Conservation (phyloP, 2,329 filamentous ascomycete species). For the Stemphylium lycopersici region DNA sequence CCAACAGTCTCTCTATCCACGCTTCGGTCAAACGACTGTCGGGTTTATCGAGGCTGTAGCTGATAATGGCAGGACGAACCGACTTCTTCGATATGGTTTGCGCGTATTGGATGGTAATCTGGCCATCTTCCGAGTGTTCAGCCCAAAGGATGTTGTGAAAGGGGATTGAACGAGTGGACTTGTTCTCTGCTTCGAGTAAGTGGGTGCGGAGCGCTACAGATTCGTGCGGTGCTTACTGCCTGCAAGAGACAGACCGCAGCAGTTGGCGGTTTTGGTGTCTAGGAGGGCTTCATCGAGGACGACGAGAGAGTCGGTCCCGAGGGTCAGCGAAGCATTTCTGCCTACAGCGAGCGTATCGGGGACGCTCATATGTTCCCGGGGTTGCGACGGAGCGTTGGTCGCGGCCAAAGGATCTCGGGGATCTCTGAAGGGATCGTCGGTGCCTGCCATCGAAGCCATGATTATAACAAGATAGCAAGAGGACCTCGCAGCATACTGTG, state of each 20-base stretch:
- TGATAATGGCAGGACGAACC: conserved; percentile 66
- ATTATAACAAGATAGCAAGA: conserved; percentile 20
- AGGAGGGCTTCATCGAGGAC: conserved; percentile 63
- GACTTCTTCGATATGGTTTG: conserved; percentile 60
- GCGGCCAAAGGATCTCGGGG: conserved; percentile 3
- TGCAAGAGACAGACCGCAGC: conserved; percentile 61
- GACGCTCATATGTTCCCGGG: conserved; percentile 13
- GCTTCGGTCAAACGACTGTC: conserved; percentile 56
- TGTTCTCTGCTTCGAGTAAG: conserved; percentile 47
- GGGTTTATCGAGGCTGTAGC: conserved; percentile 64
- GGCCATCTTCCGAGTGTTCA: conserved; percentile 62
- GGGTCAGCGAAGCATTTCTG: conserved; percentile 64
- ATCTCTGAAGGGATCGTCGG: conserved; percentile 12
- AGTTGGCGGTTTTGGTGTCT: conserved; percentile 57
- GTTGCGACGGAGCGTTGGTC: conserved; percentile 37
- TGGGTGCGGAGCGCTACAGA: not conserved
- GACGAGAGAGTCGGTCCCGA: conserved; percentile 66
- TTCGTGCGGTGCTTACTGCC: conserved; percentile 49
- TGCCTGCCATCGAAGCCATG: conserved; percentile 22
- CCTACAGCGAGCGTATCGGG: conserved; percentile 59
- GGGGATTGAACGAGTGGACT: conserved; percentile 66
- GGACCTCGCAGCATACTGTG: conserved; percentile 9
- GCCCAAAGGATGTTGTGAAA: conserved; percentile 88
- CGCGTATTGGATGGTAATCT: conserved; percentile 76
- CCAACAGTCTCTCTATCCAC: conserved; percentile 71